phyloP scores from a whole-genome alignment of 768 basidiomycete species.

The Mycena rosella region DNA sequence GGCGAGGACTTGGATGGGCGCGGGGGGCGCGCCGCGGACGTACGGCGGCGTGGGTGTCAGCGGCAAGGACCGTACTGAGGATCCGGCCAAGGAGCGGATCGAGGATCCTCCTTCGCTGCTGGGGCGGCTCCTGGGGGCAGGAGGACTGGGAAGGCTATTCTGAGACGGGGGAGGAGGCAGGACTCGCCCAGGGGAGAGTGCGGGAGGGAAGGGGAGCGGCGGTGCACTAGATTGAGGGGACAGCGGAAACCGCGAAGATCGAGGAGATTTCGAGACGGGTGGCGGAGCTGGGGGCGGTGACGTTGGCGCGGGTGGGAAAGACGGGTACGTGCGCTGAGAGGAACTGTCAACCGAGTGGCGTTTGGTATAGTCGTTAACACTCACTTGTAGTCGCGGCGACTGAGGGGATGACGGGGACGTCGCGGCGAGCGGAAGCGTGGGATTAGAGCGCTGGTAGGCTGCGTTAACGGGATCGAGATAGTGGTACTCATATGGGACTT shows the following conservation, averaged over 20 bases:
- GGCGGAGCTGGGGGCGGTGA: conserved; percentile 46
- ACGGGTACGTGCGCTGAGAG: conserved; percentile 20
- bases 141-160: conserved; percentile 10
- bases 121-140: conserved; percentile 1
- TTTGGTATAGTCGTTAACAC: background rate
- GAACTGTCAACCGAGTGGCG: background rate
- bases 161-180: conserved; percentile 7
- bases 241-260: conserved; percentile 10
- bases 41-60: conserved; percentile 32
- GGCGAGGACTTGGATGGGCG: conserved; percentile 11
- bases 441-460: conserved; percentile 12
- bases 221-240: conserved; percentile 2
- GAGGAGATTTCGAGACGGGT: conserved; percentile 15
- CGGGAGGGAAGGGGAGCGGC: conserved; percentile 17
- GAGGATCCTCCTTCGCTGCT: conserved; percentile 24
- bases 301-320: conserved; percentile 43
- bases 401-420: conserved; percentile 48
- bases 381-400: conserved; percentile 10
- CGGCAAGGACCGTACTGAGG: conserved; percentile 30
- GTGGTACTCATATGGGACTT: background rate
- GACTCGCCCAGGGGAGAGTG: conserved; percentile 1
- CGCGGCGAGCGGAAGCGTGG: conserved; percentile 34
- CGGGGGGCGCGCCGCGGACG: conserved; percentile 16
- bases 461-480: background rate
- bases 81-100: conserved; percentile 14